These are phyloP conservation scores for Leishmania aethiopica DNA, from an alignment of 208 protist genomes.

Conservation along the genomic window DNA sequence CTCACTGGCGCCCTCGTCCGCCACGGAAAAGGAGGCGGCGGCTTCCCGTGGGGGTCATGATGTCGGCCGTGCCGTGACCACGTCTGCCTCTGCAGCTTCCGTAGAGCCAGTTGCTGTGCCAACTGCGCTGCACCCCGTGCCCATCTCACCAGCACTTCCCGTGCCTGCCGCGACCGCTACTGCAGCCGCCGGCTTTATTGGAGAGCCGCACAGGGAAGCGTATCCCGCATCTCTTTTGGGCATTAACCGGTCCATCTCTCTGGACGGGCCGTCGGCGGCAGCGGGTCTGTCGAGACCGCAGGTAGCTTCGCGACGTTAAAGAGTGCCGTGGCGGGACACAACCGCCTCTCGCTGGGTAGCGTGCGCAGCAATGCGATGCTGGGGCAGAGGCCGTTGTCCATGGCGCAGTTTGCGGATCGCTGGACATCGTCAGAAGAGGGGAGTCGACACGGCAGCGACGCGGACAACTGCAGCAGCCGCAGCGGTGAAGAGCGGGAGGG, in stretches of 20 bases:
- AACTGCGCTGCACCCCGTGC: background rate
- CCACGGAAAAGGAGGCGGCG: background rate
- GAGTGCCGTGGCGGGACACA: background rate
- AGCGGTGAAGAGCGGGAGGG: background rate
- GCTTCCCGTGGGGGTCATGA: background rate
- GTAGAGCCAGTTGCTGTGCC: background rate
- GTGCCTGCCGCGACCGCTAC: background rate
- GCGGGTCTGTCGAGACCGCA: conserved; percentile 1
- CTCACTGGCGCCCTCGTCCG: background rate
- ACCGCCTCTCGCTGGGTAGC: conserved; percentile 12
- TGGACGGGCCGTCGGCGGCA: background rate
- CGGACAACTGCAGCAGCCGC: background rate
- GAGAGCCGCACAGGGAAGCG: background rate
- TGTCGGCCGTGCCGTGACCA: background rate
- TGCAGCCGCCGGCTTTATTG: background rate
- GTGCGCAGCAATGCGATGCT: background rate
- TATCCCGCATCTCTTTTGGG: background rate
- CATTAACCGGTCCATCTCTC: background rate
- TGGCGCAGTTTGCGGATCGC: conserved; percentile 23
- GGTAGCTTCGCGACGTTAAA: conserved; percentile 10
- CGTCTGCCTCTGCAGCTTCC: background rate
- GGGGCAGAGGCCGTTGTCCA: conserved; percentile 9
- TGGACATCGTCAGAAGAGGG: conserved; percentile 4
- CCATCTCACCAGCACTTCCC: background rate
- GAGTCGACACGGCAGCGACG: background rate